Evolutionary conservation across 2,329 filamentous ascomycete genomes (phyloP).

Genomic region (Tolypocladium amazonense): DNA sequence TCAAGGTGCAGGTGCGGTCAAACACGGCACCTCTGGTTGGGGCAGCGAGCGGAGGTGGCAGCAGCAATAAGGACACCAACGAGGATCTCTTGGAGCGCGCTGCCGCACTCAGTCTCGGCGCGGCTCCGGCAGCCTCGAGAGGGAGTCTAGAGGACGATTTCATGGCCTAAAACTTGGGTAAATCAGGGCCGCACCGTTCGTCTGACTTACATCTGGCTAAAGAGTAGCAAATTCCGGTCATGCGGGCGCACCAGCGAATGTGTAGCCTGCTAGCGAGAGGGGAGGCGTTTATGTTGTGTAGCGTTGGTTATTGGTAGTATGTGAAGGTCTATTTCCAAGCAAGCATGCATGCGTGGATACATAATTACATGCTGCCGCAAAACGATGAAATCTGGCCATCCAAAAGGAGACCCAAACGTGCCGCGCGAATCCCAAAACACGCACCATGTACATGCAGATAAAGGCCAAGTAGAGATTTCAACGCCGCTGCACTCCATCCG

Average conservation of each 20-base stretch:
- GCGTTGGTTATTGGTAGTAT: background rate
- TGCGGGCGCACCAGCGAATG: background rate
- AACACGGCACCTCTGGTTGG: slow-evolving; percentile 13
- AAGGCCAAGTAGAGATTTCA: background rate
- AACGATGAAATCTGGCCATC: background rate
- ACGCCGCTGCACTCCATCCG: background rate
- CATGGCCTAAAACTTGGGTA: slow-evolving; percentile 23
- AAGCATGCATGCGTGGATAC: background rate
- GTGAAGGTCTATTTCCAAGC: background rate
- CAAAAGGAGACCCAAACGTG: background rate
- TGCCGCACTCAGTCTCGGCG: slow-evolving; percentile 28
- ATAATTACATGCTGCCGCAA: background rate
- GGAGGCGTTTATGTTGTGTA: background rate
- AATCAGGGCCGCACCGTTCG: no score
- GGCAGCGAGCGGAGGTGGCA: slow-evolving; percentile 1
- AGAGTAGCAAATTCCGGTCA: background rate
- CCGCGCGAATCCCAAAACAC: background rate
- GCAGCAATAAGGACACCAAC: slow-evolving; percentile 13
- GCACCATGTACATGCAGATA: background rate
- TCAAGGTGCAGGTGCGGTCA: slow-evolving; percentile 41
- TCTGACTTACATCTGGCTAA: background rate
- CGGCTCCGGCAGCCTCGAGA: slow-evolving; percentile 1
- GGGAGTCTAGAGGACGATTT: slow-evolving; percentile 32
- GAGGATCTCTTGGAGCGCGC: slow-evolving; percentile 32
- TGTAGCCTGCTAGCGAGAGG: background rate